Evolutionary conservation across 352 stramenopile genomes (phyloP).

Genomic region (Pythium insidiosum): DNA sequence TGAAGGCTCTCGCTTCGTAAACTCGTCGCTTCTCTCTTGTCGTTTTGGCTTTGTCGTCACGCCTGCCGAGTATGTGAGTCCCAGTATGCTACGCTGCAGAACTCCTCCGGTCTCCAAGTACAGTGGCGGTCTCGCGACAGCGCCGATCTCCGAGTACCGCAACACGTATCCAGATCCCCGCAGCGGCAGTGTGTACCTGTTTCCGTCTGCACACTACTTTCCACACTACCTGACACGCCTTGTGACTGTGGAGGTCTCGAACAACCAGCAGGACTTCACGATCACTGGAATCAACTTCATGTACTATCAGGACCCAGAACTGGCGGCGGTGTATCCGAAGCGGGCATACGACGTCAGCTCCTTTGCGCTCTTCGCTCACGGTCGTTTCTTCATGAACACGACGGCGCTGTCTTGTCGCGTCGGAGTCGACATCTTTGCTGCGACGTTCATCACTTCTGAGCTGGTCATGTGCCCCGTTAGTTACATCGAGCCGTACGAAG

Average conservation of each 20-base stretch:
- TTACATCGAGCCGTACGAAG: conserved; percentile 26
- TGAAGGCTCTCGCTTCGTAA: conserved; percentile 83
- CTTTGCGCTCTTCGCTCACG: conserved; percentile 60
- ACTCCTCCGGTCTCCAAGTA: conserved; percentile 61
- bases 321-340: conserved; percentile 55
- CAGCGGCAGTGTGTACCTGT: conserved; percentile 61
- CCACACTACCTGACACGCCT: conserved; percentile 84
- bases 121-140: conserved; percentile 41
- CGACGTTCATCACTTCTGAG: conserved; percentile 83
- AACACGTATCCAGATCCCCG: conserved; percentile 52
- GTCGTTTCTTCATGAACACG: conserved; percentile 89
- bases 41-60: conserved; percentile 82
- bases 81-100: conserved; percentile 75
- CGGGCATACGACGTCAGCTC: conserved; percentile 31
- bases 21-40: conserved; percentile 78
- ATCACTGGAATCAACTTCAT: conserved; percentile 87
- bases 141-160: conserved; percentile 65
- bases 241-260: conserved; percentile 91
- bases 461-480: conserved; percentile 87
- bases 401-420: conserved; percentile 87
- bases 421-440: conserved; percentile 61
- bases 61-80: conserved; percentile 75
- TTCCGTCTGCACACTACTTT: conserved; percentile 79
- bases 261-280: conserved; percentile 95
- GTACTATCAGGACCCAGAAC: conserved; percentile 85